These are phyloP conservation scores for Cadophora gregata DNA, from an alignment of 2,329 filamentous ascomycete species.

Conservation along the genomic window DNA sequence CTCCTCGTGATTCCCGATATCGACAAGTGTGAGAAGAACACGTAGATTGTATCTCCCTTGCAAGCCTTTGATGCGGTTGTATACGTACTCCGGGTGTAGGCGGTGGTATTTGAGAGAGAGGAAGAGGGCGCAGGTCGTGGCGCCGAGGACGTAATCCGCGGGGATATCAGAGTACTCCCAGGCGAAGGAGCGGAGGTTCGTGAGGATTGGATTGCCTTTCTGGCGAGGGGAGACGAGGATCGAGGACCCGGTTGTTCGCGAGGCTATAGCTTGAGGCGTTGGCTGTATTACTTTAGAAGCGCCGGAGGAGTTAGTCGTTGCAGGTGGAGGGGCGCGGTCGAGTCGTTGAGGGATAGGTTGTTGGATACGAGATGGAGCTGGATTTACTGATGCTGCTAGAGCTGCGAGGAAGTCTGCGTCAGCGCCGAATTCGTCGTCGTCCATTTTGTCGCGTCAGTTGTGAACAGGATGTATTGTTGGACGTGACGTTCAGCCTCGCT, in stretches of 20 bases:
- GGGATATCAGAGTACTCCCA: conserved; percentile 99
- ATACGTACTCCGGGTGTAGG: conserved; percentile 96
- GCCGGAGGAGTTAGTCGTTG: conserved; percentile 42
- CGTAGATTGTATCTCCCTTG: conserved; percentile 87
- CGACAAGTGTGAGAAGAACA: conserved; percentile 87
- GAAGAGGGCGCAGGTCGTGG: conserved; percentile 90
- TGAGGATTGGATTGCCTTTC: conserved; percentile 92
- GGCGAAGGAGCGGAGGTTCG: conserved; percentile 78
- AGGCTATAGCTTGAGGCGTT: conserved; percentile 82
- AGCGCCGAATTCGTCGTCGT: conserved; percentile 60
- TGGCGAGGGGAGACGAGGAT: conserved; percentile 92
- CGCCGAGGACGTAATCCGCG: conserved; percentile 87
- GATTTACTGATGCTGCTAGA: conserved; percentile 54
- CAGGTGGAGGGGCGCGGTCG: conserved; percentile 55
- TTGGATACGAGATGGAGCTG: conserved; percentile 38
- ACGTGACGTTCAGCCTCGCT: conserved; percentile 11
- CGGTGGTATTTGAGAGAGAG: conserved; percentile 96
- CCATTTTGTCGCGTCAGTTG: conserved; percentile 32
- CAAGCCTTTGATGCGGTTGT: conserved; percentile 85
- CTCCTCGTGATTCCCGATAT: conserved; percentile 94
- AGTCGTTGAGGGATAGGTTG: conserved; percentile 60
- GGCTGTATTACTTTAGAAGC: conserved; percentile 77
- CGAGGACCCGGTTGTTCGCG: conserved; percentile 68
- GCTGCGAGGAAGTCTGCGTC: conserved; percentile 63
- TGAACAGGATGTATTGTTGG: neutral